Conservation (phyloP, 805 yeast genomes). For the Pichia nakasei region DNA sequence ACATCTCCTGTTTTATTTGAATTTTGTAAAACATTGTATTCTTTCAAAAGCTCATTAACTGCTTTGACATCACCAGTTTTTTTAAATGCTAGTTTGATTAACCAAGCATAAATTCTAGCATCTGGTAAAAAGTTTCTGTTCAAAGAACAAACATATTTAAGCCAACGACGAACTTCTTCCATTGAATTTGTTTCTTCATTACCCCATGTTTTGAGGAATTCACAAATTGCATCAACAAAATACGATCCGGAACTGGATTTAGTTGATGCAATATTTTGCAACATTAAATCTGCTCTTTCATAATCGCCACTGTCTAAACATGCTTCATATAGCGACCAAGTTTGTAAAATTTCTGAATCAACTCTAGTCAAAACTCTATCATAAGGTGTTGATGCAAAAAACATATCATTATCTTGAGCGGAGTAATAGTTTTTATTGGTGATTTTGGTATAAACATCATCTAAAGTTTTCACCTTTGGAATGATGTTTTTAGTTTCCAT, state of each 20-base stretch:
- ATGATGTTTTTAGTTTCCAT: slow-evolving; percentile 7
- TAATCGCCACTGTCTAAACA: slow-evolving; percentile 58
- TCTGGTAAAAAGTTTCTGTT: slow-evolving; percentile 17
- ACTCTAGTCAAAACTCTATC: slow-evolving; percentile 23
- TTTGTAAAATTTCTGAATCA: slow-evolving; percentile 18
- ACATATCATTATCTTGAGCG: slow-evolving; percentile 6
- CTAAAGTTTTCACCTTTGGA: slow-evolving; percentile 13
- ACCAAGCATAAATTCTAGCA: slow-evolving; percentile 25
- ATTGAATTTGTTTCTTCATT: slow-evolving; percentile 19
- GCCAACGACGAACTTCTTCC: slow-evolving; percentile 19
- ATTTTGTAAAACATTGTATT: slow-evolving; percentile 13
- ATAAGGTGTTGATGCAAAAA: slow-evolving; percentile 15
- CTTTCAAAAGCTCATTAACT: slow-evolving; percentile 11
- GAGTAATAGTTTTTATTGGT: background rate
- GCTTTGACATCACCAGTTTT: slow-evolving; percentile 14
- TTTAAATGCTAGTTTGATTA: slow-evolving; percentile 19
- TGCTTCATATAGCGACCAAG: slow-evolving; percentile 72
- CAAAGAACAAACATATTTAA: slow-evolving; percentile 14
- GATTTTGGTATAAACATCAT: slow-evolving; percentile 13
- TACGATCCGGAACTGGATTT: slow-evolving; percentile 24
- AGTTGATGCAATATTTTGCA: slow-evolving; percentile 44
- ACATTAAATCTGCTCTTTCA: slow-evolving; percentile 60
- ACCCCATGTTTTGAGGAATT: slow-evolving; percentile 39
- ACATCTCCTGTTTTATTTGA: slow-evolving; percentile 25
- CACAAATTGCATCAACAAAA: slow-evolving; percentile 60